phyloP scores from a whole-genome alignment of 2,329 filamentous ascomycete genomes.

The Davidsoniella australis region DNA sequence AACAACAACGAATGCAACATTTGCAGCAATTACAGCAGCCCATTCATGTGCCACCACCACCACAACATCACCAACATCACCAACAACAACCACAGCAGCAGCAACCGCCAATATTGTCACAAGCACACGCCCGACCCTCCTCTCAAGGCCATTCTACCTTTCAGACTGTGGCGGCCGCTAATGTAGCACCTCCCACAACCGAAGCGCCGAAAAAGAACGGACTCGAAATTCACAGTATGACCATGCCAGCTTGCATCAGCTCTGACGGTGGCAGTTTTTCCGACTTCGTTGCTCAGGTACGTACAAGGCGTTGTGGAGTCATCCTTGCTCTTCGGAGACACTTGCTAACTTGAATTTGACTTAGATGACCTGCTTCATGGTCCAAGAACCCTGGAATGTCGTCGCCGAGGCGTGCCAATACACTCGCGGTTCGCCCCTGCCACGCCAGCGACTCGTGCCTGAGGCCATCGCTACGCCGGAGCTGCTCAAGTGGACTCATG shows the following conservation, averaged over 20 bases:
- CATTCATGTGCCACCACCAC: not conserved
- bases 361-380: slow-evolving; percentile 89
- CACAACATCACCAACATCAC: not conserved
- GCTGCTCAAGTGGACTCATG: slow-evolving; percentile 65
- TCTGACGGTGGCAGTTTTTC: slow-evolving; percentile 57
- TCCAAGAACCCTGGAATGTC: slow-evolving; percentile 82
- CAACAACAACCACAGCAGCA: slow-evolving; percentile 6
- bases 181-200: not conserved
- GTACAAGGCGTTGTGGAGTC: slow-evolving; percentile 14
- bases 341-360: not conserved
- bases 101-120: slow-evolving; percentile 1
- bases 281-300: slow-evolving; percentile 69
- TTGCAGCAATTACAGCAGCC: not conserved
- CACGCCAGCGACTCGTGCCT: slow-evolving; percentile 39
- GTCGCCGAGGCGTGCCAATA: slow-evolving; percentile 57
- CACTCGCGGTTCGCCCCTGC: slow-evolving; percentile 14
- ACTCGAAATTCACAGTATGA: slow-evolving; percentile 42
- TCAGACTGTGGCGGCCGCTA: not conserved
- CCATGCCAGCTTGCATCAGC: slow-evolving; percentile 62
- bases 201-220: slow-evolving; percentile 16
- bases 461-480: slow-evolving; percentile 47
- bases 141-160: slow-evolving; percentile 10
- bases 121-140: slow-evolving; percentile 1
- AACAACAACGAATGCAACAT: not conserved
- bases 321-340: not conserved